Evolutionary conservation across 495 filamentous ascomycete species (phyloP), one percentile per base, ranked within the genome.

Genomic region (Penicillium alfredii): DNA sequence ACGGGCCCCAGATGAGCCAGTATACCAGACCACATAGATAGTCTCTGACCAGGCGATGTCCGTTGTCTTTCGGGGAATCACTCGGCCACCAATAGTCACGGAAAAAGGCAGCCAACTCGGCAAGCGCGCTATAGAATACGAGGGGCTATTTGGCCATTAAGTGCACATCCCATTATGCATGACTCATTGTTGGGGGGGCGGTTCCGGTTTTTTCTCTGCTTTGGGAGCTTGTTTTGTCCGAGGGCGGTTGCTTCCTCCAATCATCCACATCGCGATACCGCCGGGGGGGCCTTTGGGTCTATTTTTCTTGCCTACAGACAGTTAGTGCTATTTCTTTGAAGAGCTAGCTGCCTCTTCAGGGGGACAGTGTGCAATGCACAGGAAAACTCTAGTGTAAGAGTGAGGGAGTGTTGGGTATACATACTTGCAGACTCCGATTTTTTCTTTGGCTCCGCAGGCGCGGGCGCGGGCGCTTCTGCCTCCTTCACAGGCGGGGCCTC

Each of bases 201-300:
- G 42, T 35, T 55, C 55, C 48, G 55, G 51, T 55, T 64, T 64
- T 53, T 59, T 64, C 56, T 39, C 55, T 51, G 35, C 47, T 54
- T 63, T 59, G 51, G 48, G 56, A 49, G 54, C 42, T 53, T 53
- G 54, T 31, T 51, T 54, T 17, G 42, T 33, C 29, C 39, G 55
- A 8, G 44, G 31, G 13, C 54, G 44, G 26, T 53, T 55, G 21
- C 33, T 19, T 17, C 44, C 44, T 11, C 61, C 61, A 21, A 61
- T 44, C 56, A 65, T 55, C 61, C 61, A 65, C 55, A 59, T 56
- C 0, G 61, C 57, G 34, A 65, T 59, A 17, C 55, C 36, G 6
- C 59, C 51, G 22, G 61, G 31, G 1, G 47, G 34, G 26, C 45
- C 51, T 26, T 35, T 34, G 10, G 43, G 44, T 6, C 49, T 35